A percentile compares a stretch with the other conserved stretches of the same genome.
Conservation (phyloP, 1,284 basidiomycete genomes). For the Ceratobasidium sp. region DNA sequence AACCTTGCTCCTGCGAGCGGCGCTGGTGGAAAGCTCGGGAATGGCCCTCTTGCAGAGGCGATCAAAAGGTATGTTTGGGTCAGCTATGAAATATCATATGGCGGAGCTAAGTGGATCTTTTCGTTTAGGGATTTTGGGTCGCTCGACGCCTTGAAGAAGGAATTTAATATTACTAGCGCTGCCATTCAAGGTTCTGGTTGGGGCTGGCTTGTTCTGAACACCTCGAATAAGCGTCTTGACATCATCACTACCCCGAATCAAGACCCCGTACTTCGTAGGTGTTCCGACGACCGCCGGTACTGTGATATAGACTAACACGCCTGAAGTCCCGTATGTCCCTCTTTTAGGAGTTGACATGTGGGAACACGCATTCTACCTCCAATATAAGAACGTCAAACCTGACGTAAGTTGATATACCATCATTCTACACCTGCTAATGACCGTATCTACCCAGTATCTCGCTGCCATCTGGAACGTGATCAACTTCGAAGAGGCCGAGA, state of each 20-base stretch:
- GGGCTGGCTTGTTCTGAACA: slow-evolving; percentile 87
- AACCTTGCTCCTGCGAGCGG: slow-evolving; percentile 76
- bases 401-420: slow-evolving; percentile 64
- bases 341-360: slow-evolving; percentile 92
- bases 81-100: slow-evolving; percentile 47
- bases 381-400: slow-evolving; percentile 82
- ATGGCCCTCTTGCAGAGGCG: slow-evolving; percentile 71
- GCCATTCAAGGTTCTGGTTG: slow-evolving; percentile 97
- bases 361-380: slow-evolving; percentile 82
- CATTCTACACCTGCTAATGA: background rate
- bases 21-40: slow-evolving; percentile 52
- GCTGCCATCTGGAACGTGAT: slow-evolving; percentile 86
- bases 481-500: slow-evolving; percentile 84
- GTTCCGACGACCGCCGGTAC: background rate
- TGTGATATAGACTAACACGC: background rate
- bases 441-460: slow-evolving; percentile 67
- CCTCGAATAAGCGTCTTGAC: background rate
- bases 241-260: slow-evolving; percentile 85
- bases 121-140: slow-evolving; percentile 74
- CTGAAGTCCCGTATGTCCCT: slow-evolving; percentile 67
- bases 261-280: slow-evolving; percentile 78
- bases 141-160: slow-evolving; percentile 78
- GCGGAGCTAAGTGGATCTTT: background rate
- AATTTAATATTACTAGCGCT: slow-evolving; percentile 85
- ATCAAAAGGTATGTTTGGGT: slow-evolving; percentile 62